A percentile compares a stretch with the other conserved stretches of the same genome.
phyloP scores from a whole-genome alignment of 164 flowering plant genomes.

The Macadamia integrifolia region DNA sequence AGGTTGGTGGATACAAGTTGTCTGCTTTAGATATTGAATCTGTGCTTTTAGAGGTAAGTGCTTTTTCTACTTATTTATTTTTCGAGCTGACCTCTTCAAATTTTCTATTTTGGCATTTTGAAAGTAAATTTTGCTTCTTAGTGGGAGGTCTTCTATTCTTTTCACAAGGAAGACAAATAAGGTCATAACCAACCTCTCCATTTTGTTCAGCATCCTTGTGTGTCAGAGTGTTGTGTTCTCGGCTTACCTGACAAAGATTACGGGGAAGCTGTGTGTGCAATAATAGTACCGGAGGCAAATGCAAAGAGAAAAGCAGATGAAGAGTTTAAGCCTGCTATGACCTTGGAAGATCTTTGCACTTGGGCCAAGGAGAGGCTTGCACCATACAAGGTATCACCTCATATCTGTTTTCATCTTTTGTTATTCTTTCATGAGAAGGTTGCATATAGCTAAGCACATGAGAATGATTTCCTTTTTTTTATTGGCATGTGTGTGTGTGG shows the following conservation, averaged over 20 bases:
- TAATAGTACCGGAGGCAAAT: constrained; percentile 58
- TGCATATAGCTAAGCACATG: not conserved
- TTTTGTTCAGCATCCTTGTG: constrained; percentile 61
- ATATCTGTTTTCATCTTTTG: not conserved
- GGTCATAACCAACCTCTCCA: not conserved
- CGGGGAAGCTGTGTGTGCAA: constrained; percentile 80
- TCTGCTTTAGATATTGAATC: constrained; percentile 98
- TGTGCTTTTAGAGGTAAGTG: constrained; percentile 66
- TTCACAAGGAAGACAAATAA: not conserved
- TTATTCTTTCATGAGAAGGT: not conserved
- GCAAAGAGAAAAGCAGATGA: constrained; percentile 44
- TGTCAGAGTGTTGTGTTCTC: constrained; percentile 85
- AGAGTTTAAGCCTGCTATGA: constrained; percentile 59
- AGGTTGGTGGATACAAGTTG: constrained; percentile 92
- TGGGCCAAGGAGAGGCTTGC: constrained; percentile 98
- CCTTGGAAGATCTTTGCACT: constrained; percentile 59
- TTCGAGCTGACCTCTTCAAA: not conserved
- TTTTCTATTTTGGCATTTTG: not conserved
- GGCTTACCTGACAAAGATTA: constrained; percentile 85
- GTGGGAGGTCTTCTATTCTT: too few relatives aligned
- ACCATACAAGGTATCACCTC: constrained; percentile 71
- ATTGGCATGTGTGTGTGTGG: too few relatives aligned
- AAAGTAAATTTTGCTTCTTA: too few relatives aligned
- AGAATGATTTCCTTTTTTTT: too few relatives aligned
- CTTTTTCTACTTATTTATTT: not conserved